A percentile compares a stretch with the other conserved stretches of the same genome.
Conservation (phyloP, 305 asterid genomes). For the Euphrasia arctica region DNA sequence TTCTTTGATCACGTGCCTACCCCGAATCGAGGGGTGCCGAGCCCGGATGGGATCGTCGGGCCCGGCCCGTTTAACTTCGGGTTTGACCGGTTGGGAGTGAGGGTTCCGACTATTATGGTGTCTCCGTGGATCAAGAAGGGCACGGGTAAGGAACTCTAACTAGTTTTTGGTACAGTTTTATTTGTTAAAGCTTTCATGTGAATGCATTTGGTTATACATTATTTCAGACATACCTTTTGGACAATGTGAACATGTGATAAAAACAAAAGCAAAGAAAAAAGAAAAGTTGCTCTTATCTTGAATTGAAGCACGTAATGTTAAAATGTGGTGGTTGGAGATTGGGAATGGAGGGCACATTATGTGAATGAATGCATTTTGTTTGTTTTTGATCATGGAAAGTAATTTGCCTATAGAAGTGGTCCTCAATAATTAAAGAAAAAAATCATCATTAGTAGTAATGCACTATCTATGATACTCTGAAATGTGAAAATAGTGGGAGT, state of each 20-base stretch:
- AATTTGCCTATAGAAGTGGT: background rate
- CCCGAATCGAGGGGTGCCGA: conserved; percentile 65
- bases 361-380: background rate
- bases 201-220: background rate
- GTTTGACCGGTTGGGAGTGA: conserved; percentile 75
- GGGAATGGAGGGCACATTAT: conserved; percentile 11
- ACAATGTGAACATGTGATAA: background rate
- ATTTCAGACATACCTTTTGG: background rate
- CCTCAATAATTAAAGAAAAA: background rate
- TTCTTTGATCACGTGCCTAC: conserved; percentile 76
- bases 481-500: no score
- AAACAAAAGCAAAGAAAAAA: no score
- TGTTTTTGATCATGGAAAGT: background rate
- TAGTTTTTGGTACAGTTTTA: no score
- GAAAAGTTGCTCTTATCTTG: background rate
- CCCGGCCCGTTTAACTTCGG: conserved; percentile 67
- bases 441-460: background rate
- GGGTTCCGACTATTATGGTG: conserved; percentile 70
- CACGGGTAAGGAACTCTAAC: conserved; percentile 40
- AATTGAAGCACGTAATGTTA: conserved; percentile 4
- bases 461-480: background rate
- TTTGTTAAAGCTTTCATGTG: background rate
- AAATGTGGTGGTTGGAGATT: conserved; percentile 24
- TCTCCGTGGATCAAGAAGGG: conserved; percentile 81
- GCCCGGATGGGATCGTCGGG: conserved; percentile 71